Evolutionary conservation across 2,329 filamentous ascomycete species (phyloP).

Genomic region (Saccharata proteae): DNA sequence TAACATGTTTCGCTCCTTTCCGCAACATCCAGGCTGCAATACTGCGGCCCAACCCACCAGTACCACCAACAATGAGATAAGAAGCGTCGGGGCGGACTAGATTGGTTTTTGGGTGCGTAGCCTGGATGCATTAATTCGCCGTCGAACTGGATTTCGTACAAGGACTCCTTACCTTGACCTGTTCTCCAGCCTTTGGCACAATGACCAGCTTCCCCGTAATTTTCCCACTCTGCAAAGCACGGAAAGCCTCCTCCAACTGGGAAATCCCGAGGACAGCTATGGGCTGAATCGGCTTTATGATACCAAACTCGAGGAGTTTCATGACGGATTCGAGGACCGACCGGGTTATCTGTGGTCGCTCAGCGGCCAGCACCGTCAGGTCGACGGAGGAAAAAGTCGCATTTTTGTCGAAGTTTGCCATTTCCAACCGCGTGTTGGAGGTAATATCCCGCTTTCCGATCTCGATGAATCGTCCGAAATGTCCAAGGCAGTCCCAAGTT

Average conservation of each 20-base stretch:
- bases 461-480: slow-evolving; percentile 20
- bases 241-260: slow-evolving; percentile 11
- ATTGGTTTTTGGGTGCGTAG: slow-evolving; percentile 2
- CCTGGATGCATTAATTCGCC: not conserved
- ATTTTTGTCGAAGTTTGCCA: slow-evolving; percentile 11
- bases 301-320: slow-evolving; percentile 5
- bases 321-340: slow-evolving; percentile 5
- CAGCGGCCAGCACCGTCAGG: slow-evolving; percentile 2
- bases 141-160: not conserved
- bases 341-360: slow-evolving; percentile 1
- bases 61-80: slow-evolving; percentile 18
- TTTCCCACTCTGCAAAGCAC: slow-evolving; percentile 11
- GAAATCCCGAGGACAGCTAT: slow-evolving; percentile 11
- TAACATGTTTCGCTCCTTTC: slow-evolving; percentile 15
- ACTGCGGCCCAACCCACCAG: slow-evolving; percentile 17
- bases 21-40: slow-evolving; percentile 17
- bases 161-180: slow-evolving; percentile 11
- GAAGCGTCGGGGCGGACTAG: slow-evolving; percentile 12
- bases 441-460: slow-evolving; percentile 11
- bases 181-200: slow-evolving; percentile 12
- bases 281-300: slow-evolving; percentile 1
- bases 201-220: slow-evolving; percentile 13
- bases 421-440: slow-evolving; percentile 5
- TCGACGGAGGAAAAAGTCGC: slow-evolving; percentile 9
- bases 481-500: slow-evolving; percentile 18